These are phyloP conservation scores for Hyphodiscus sp. DNA, from an alignment of 2,329 filamentous ascomycete genomes.

Conservation along the genomic window DNA sequence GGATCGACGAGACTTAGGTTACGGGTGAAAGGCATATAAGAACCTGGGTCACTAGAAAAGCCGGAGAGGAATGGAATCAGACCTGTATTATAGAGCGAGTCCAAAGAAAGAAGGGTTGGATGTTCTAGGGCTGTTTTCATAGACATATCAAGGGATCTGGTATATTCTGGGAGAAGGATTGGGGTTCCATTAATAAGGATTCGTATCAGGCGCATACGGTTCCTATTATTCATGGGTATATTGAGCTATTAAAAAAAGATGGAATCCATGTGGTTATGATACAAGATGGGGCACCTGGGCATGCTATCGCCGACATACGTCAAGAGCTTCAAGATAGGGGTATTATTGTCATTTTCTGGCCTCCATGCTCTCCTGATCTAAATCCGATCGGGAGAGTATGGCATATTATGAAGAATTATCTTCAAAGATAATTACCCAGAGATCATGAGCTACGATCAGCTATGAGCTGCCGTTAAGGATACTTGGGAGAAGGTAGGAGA, in stretches of 20 bases:
- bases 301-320: slow-evolving; percentile 3
- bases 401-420: slow-evolving; percentile 13
- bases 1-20: slow-evolving; percentile 6
- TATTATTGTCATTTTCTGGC: slow-evolving; percentile 10
- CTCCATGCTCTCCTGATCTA: slow-evolving; percentile 10
- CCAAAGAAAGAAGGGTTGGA: slow-evolving; percentile 6
- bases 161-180: slow-evolving; percentile 21
- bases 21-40: not conserved
- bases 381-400: slow-evolving; percentile 9
- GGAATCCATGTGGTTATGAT: not conserved
- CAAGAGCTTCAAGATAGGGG: slow-evolving; percentile 2
- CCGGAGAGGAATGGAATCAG: not conserved
- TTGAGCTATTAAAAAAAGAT: not conserved
- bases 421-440: slow-evolving; percentile 10
- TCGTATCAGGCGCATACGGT: not conserved
- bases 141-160: slow-evolving; percentile 1
- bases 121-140: slow-evolving; percentile 9
- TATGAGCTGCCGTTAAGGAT: slow-evolving; percentile 1
- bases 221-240: slow-evolving; percentile 1
- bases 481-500: slow-evolving; percentile 4
- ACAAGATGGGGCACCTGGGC: not conserved
- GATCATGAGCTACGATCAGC: not conserved
- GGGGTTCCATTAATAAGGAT: slow-evolving; percentile 6
- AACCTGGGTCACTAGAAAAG: not conserved
- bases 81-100: not conserved